Evolutionary conservation across 2,329 filamentous ascomycete species (phyloP).

Genomic region (Hypoxylon sp.): DNA sequence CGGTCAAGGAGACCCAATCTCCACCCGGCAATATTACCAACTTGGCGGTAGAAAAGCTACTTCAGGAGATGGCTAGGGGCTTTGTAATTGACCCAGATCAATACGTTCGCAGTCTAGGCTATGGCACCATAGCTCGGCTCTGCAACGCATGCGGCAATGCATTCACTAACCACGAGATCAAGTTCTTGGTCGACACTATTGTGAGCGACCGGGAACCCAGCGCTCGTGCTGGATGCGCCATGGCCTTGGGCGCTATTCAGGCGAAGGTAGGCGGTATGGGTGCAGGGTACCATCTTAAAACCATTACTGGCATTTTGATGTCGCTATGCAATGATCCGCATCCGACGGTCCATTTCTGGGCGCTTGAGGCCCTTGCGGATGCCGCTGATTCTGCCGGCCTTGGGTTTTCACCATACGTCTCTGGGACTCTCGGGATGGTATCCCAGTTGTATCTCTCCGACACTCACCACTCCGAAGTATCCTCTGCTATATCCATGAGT

Average conservation of each 20-base stretch:
- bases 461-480: conserved; percentile 88
- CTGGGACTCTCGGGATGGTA: conserved; percentile 91
- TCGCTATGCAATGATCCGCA: conserved; percentile 96
- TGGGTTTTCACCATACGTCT: conserved; percentile 91
- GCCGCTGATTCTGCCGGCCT: conserved; percentile 94
- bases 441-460: conserved; percentile 94
- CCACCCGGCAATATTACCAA: conserved; percentile 80
- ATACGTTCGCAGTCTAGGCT: conserved; percentile 87
- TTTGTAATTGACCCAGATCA: conserved; percentile 89
- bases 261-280: conserved; percentile 98
- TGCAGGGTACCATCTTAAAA: conserved; percentile 95
- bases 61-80: conserved; percentile 80
- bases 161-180: conserved; percentile 92
- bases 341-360: conserved; percentile 96
- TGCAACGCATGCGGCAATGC: conserved; percentile 88
- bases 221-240: conserved; percentile 92
- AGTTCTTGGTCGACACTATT: conserved; percentile 92
- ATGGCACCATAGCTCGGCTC: conserved; percentile 86
- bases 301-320: conserved; percentile 98
- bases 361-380: conserved; percentile 86
- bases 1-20: conserved; percentile 83
- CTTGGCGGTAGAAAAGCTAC: conserved; percentile 82
- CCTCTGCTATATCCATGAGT: conserved; percentile 87
- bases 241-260: conserved; percentile 93
- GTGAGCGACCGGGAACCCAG: conserved; percentile 94